Evolutionary conservation across 305 asterid species (phyloP).

Genomic region (Salvia sclarea): DNA sequence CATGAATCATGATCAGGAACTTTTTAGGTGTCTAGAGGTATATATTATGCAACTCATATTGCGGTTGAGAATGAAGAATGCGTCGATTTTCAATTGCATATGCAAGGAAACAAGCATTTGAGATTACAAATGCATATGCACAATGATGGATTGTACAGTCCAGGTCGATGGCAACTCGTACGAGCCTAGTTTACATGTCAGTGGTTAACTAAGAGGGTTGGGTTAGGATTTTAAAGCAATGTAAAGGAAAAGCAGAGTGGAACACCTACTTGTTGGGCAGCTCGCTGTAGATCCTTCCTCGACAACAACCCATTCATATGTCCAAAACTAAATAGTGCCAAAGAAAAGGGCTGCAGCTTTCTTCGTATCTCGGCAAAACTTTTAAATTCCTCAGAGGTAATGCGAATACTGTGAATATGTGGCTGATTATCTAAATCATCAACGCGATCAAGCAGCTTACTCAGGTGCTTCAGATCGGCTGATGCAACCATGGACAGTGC

Average conservation of each 20-base stretch:
- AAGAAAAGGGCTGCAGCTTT: constrained; percentile 72
- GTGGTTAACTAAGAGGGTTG: background rate
- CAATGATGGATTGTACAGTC: constrained; percentile 3
- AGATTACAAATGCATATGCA: background rate
- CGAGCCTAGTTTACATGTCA: background rate
- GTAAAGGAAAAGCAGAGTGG: constrained; percentile 5
- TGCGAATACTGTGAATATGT: constrained; percentile 44
- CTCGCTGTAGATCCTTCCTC: constrained; percentile 77
- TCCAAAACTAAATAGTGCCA: constrained; percentile 85
- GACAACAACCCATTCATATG: constrained; percentile 70
- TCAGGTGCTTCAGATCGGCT: constrained; percentile 76
- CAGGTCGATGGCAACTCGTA: background rate
- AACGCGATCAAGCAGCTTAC: constrained; percentile 69
- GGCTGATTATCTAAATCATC: constrained; percentile 58
- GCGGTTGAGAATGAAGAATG: constrained; percentile 1
- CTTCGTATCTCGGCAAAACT: constrained; percentile 72
- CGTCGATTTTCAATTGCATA: background rate
- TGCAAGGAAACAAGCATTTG: too few relatives aligned
- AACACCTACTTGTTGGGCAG: constrained; percentile 71
- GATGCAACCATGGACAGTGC: constrained; percentile 94
- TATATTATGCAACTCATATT: constrained; percentile 1
- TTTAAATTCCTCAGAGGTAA: constrained; percentile 77
- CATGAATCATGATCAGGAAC: constrained; percentile 16
- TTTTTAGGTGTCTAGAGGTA: background rate
- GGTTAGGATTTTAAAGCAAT: constrained; percentile 6